Evolutionary conservation across 345 rosid genomes (phyloP), one percentile per base, ranked within the genome.

Genomic region (Gossypium turneri): DNA sequence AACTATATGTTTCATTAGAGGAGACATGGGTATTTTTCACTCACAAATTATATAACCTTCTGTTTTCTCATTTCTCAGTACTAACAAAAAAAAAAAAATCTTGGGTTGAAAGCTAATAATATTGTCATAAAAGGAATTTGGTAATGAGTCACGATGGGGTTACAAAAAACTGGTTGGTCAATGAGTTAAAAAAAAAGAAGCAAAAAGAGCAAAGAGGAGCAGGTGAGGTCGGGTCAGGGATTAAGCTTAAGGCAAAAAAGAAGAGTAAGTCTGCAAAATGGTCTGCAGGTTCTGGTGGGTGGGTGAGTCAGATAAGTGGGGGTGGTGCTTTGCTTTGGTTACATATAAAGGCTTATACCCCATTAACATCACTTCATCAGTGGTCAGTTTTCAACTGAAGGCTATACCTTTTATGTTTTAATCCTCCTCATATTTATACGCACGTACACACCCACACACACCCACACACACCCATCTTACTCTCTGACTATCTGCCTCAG

Each of bases 211-310:
- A 3, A 25, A 45, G 44, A 16, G 5, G 22, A 67, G 7, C 38
- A 19, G 71, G 10, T 45, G 50, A 45, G 50, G 50, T 7, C 20
- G 10, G 60, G 4, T 19, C 7, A 67, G 71, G 55, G 58, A 15
- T 51, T 51, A 70, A 70, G 60, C 60, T 70, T 70, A 34, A 27
- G 60, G 73, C 60, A 13, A 52, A 70, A 52, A 70, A 70, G 15
- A 51, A 38, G 34, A 47, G 12, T 16, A 16, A 51, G 55, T 15
- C 58, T 53, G 24, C 22, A 53, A 17, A 45, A 45, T 10, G 50
- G 3, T 13, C 22, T 69, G 63, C 19, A 38, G 63, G 29, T 55
- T 38, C 29, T 41, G 34, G 74, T 48, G 19, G 16, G 15, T 51
- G 73, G 48, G 27, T 29, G 22, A n/a, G 72, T 34, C n/a, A 17